Percentiles rank a stretch among this genome's conserved stretches.
Evolutionary conservation across 1,284 basidiomycete species (phyloP).

Genomic region (Lentinula novae-zelandiae): DNA sequence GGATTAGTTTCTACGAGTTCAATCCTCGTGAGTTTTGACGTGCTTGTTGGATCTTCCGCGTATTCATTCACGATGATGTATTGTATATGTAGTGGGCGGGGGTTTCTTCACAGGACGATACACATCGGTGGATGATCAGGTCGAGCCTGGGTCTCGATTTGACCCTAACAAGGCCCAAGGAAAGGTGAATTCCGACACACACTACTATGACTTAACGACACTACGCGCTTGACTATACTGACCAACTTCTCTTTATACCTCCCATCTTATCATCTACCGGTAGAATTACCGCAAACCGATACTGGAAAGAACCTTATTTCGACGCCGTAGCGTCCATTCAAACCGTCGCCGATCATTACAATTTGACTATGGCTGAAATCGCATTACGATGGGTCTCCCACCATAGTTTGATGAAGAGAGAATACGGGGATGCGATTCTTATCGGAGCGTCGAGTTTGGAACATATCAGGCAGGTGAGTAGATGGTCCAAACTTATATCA

Average conservation of each 20-base stretch:
- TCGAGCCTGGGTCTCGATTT: conserved; percentile 41
- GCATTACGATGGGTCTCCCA: conserved; percentile 55
- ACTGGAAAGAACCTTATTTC: conserved; percentile 51
- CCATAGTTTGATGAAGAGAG: conserved; percentile 44
- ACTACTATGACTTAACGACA: background rate
- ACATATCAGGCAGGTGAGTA: conserved; percentile 43
- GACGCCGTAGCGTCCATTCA: conserved; percentile 38
- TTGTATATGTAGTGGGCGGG: conserved; percentile 29
- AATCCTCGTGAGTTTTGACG: conserved; percentile 32
- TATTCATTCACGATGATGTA: background rate
- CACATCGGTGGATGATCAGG: conserved; percentile 26
- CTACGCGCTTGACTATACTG: background rate
- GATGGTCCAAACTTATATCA: background rate
- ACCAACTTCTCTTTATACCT: too few species aligned
- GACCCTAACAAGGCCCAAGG: conserved; percentile 32
- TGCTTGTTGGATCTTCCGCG: background rate
- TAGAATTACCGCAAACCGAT: conserved; percentile 19
- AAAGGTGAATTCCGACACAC: conserved; percentile 22
- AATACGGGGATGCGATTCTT: conserved; percentile 46
- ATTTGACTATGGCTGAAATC: conserved; percentile 43
- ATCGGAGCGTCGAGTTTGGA: conserved; percentile 48
- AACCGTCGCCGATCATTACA: conserved; percentile 34
- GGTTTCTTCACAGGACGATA: conserved; percentile 33
- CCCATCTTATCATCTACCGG: background rate
- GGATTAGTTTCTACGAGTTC: conserved; percentile 58